These are phyloP conservation scores for Hypoxylon lienhwacheense DNA, from an alignment of 495 filamentous ascomycete genomes.

Conservation along the genomic window DNA sequence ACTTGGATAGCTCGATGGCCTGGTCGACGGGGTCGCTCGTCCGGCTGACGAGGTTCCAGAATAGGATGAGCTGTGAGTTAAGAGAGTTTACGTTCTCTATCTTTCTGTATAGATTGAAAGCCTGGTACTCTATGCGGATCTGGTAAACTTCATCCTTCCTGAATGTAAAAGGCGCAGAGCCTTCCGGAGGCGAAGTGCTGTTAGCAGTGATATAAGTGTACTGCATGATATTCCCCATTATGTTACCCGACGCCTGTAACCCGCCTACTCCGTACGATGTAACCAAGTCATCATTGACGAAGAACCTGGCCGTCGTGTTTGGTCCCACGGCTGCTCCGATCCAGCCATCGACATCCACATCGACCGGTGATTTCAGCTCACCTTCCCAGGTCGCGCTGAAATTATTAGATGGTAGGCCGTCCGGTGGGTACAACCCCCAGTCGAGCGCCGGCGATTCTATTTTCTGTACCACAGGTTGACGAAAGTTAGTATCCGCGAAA, in stretches of 20 bases:
- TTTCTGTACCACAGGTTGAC: constrained; percentile 32
- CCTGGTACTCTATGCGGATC: constrained; percentile 49
- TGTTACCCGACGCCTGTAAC: constrained; percentile 32
- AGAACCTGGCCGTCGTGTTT: constrained; percentile 44
- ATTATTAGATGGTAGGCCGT: constrained; percentile 46
- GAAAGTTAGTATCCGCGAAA: constrained; percentile 44
- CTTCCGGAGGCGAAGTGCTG: constrained; percentile 40
- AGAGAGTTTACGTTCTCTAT: constrained; percentile 46
- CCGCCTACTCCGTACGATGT: constrained; percentile 18
- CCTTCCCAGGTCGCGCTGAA: constrained; percentile 51
- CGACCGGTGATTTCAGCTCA: constrained; percentile 41
- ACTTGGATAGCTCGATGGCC: constrained; percentile 40
- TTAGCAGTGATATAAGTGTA: constrained; percentile 34
- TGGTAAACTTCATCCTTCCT: constrained; percentile 37
- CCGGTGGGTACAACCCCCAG: constrained; percentile 48
- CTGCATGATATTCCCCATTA: constrained; percentile 39
- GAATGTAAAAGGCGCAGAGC: constrained; percentile 44
- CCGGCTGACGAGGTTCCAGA: constrained; percentile 50
- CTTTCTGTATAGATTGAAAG: constrained; percentile 48
- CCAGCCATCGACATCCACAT: constrained; percentile 42
- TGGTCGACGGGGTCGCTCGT: constrained; percentile 40
- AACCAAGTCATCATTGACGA: constrained; percentile 38
- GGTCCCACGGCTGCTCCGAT: constrained; percentile 43
- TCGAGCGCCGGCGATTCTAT: constrained; percentile 45
- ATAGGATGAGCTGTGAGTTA: constrained; percentile 48